These are phyloP conservation scores for Populus nigra DNA, from an alignment of 345 rosid species.

Conservation along the genomic window DNA sequence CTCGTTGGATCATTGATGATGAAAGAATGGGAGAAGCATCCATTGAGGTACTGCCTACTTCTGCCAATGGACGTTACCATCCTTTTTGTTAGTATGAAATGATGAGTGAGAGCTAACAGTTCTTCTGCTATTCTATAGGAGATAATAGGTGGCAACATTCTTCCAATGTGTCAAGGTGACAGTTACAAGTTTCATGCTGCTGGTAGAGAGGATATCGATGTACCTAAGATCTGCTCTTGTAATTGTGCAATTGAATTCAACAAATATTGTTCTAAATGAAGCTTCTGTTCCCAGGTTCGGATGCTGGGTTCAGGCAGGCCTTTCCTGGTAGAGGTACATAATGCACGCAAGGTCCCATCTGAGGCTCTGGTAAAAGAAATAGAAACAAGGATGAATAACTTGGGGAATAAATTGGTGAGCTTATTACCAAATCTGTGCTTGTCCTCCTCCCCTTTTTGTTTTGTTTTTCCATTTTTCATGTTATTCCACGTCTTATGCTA, in stretches of 20 bases:
- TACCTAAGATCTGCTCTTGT: conserved; percentile 25
- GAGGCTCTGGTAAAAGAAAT: conserved; percentile 51
- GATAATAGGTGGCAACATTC: conserved; percentile 71
- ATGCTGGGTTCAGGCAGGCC: conserved; percentile 99
- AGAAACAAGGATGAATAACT: conserved; percentile 63
- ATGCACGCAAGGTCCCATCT: conserved; percentile 71
- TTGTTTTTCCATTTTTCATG: neutral
- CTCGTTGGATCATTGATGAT: conserved; percentile 93
- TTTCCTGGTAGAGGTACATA: conserved; percentile 87
- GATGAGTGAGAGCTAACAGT: conserved; percentile 13
- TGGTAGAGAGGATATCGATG: conserved; percentile 99
- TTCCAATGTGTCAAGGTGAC: conserved; percentile 75
- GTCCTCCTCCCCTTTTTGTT: neutral
- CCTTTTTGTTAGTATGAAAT: conserved; percentile 1
- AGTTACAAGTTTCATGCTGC: conserved; percentile 95
- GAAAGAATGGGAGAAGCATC: conserved; percentile 98
- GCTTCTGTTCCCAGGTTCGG: conserved; percentile 63
- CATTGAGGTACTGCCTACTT: conserved; percentile 59
- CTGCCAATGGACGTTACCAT: conserved; percentile 4
- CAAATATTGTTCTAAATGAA: conserved; percentile 21
- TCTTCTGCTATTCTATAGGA: conserved; percentile 46
- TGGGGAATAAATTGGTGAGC: conserved; percentile 64
- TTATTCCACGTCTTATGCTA: conserved; percentile 5
- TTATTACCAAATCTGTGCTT: neutral
- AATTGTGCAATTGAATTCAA: conserved; percentile 11